These are phyloP conservation scores for Yamadazyma sp. DNA, from an alignment of 805 yeast genomes.

Conservation along the genomic window DNA sequence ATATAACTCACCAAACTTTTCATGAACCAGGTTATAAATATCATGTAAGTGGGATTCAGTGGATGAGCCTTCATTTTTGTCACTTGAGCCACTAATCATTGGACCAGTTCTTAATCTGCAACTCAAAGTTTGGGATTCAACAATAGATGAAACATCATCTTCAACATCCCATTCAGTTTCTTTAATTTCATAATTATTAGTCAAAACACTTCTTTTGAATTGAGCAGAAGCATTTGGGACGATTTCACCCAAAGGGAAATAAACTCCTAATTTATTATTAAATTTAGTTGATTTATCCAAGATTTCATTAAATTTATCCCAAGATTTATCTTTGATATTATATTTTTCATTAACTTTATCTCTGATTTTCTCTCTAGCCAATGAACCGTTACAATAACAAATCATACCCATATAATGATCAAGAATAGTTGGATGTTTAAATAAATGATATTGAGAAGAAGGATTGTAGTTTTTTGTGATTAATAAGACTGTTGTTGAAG, in stretches of 20 bases:
- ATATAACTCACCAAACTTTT: slow-evolving; percentile 38
- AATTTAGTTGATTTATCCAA: slow-evolving; percentile 37
- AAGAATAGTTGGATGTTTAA: slow-evolving; percentile 79
- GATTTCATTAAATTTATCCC: slow-evolving; percentile 61
- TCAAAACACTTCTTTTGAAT: slow-evolving; percentile 49
- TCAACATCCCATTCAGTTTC: slow-evolving; percentile 45
- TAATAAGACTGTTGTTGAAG: slow-evolving; percentile 84
- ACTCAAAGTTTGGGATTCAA: slow-evolving; percentile 84
- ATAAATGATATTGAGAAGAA: slow-evolving; percentile 78
- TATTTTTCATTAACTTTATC: slow-evolving; percentile 55
- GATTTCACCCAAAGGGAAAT: slow-evolving; percentile 88
- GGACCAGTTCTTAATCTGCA: slow-evolving; percentile 81
- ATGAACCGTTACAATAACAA: slow-evolving; percentile 87
- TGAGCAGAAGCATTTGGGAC: slow-evolving; percentile 78
- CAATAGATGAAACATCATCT: slow-evolving; percentile 69
- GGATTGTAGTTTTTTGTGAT: slow-evolving; percentile 78
- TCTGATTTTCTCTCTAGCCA: slow-evolving; percentile 77
- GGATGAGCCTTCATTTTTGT: slow-evolving; percentile 8
- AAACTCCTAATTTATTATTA: slow-evolving; percentile 62
- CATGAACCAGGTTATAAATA: slow-evolving; percentile 24
- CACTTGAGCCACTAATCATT: slow-evolving; percentile 46
- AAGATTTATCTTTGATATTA: slow-evolving; percentile 34
- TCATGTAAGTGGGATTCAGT: slow-evolving; percentile 16
- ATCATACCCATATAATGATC: slow-evolving; percentile 90
- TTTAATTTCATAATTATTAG: slow-evolving; percentile 20